Conservation (phyloP, 371 early-diverging fungal species). For the Mortierella sp. region DNA sequence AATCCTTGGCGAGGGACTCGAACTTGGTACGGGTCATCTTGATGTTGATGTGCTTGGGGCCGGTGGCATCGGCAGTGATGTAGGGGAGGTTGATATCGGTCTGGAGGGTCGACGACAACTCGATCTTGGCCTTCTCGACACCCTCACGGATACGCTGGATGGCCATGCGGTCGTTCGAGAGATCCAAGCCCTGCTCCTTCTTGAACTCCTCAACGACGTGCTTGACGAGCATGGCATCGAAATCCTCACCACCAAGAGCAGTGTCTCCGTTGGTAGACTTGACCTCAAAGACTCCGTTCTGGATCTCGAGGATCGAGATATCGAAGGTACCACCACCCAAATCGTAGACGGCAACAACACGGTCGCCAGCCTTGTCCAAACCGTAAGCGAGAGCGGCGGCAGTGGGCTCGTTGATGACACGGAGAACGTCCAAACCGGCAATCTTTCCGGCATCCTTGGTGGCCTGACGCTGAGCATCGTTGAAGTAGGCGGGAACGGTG, state of each 20-base stretch:
- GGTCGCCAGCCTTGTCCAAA: constrained; percentile 91
- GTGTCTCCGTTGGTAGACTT: constrained; percentile 98
- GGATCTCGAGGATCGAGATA: constrained; percentile 98
- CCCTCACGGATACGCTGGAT: constrained; percentile 97
- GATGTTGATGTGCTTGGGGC: constrained; percentile 97
- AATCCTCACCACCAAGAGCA: constrained; percentile 99
- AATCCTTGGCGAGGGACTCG: constrained; percentile 83
- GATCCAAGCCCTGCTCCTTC: constrained; percentile 83
- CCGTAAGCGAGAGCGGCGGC: constrained; percentile 99
- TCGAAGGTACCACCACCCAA: constrained; percentile 99
- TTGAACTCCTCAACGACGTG: constrained; percentile 90
- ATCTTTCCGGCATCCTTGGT: constrained; percentile 99
- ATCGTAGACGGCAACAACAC: constrained; percentile 98
- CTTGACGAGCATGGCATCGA: constrained; percentile 92
- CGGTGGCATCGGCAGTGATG: constrained; percentile 93
- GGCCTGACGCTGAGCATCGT: constrained; percentile 98
- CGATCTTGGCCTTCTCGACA: constrained; percentile 99
- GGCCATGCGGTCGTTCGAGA: constrained; percentile 90
- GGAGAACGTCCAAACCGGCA: constrained; percentile 96
- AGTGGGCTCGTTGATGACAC: constrained; percentile 98
- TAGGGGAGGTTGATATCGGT: constrained; percentile 98
- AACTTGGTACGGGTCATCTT: constrained; percentile 94
- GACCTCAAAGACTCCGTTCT: constrained; percentile 98
- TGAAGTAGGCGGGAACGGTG: constrained; percentile 92
- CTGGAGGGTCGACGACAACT: constrained; percentile 92